phyloP scores from a whole-genome alignment of 2,329 filamentous ascomycete species.

The Aschersonia sp. region DNA sequence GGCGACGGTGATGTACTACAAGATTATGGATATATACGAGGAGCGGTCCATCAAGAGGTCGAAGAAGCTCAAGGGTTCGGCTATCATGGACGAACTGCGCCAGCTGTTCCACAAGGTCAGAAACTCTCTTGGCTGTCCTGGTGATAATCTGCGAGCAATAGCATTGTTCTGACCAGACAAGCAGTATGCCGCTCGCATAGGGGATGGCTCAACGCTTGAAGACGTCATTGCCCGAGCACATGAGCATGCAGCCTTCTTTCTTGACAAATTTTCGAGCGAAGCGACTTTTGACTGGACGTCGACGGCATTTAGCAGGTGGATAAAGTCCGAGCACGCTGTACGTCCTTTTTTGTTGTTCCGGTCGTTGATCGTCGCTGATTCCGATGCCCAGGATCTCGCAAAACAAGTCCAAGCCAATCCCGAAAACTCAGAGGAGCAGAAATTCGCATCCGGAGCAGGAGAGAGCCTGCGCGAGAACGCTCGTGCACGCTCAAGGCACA shows the following conservation, averaged over 20 bases:
- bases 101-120: constrained; percentile 15
- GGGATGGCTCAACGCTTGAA: constrained; percentile 34
- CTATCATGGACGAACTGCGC: constrained; percentile 14
- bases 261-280: constrained; percentile 34
- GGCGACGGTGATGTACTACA: constrained; percentile 50
- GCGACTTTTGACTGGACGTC: constrained; percentile 23
- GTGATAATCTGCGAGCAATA: background rate
- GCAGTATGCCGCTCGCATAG: constrained; percentile 35
- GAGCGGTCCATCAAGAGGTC: constrained; percentile 15
- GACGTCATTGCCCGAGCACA: constrained; percentile 32
- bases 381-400: constrained; percentile 12
- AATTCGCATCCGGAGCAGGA: constrained; percentile 8
- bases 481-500: constrained; percentile 3
- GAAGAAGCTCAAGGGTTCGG: constrained; percentile 13
- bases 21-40: constrained; percentile 41
- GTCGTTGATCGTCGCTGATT: background rate
- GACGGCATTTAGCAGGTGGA: constrained; percentile 34
- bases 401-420: constrained; percentile 9
- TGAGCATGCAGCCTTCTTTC: constrained; percentile 35
- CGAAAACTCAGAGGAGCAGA: constrained; percentile 9
- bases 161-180: background rate
- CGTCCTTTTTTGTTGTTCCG: constrained; percentile 4
- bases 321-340: constrained; percentile 26
- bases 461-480: constrained; percentile 4
- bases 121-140: background rate